Evolutionary conservation across 768 basidiomycete genomes (phyloP), one percentile per base, ranked within the genome.

Genomic region (Strobilomyces dryophilus): DNA sequence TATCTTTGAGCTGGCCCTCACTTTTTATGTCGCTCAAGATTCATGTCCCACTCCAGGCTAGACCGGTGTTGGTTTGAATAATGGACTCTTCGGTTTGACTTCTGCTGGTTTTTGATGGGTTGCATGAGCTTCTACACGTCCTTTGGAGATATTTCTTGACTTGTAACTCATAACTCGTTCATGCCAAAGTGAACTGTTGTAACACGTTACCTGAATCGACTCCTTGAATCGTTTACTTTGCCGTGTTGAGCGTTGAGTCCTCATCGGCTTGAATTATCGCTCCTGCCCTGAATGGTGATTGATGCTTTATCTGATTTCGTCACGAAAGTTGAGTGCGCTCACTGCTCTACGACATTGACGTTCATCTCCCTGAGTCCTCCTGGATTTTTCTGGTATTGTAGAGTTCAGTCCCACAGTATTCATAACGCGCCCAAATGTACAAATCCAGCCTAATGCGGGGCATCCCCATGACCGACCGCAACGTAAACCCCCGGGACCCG

Each of bases 101-200:
- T 59, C 52, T 60, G 53, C 53, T 52, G 57, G 56, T 39, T 55
- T 62, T 24, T 44, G 53, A 43, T 49, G 52, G 44, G 44, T 53
- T 43, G 54, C 9, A 45, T 53, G 55, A 7, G 52, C 24, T 49
- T 43, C 37, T 52, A 21, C 47, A 36, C 47, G 15, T 49, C 40
- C 49, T 55, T 44, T 27, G 39, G 54, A 8, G 4, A 24, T 24
- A 24, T 51, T 41, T 34, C 58, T 45, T 60, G 53, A 60, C 42
- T 64, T 52, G 63, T 45, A 20, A 32, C 41, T 29, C 51, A 43
- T 46, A 45, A 51, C 24, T 54, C 41, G 32, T 43, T 36, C 36
- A 31, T 51, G 54, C 48, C 37, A 41, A 40, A 47, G 27, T 37
- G 51, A 36, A 46, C 39, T 46, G 24, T 52, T 59, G 60, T 60